Conservation (phyloP, 306 rosid species). For the Prunus padus region DNA sequence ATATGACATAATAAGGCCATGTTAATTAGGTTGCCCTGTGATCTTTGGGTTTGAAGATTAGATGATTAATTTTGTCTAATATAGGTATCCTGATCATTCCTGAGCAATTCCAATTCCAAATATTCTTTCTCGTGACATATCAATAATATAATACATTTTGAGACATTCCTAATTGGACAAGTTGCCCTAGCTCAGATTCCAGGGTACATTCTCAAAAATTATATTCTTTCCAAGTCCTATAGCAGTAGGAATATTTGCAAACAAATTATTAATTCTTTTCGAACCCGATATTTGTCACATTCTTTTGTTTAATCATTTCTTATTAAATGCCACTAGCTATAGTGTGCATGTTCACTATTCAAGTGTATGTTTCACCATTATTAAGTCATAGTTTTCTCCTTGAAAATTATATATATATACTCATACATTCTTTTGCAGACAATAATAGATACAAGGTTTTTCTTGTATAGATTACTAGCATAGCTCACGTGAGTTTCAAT, state of each 20-base stretch:
- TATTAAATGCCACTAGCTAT: too few relatives aligned
- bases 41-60: background rate
- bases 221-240: background rate
- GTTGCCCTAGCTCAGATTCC: background rate
- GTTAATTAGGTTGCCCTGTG: background rate
- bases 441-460: background rate
- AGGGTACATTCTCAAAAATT: background rate
- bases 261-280: too few relatives aligned
- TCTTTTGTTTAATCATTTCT: too few relatives aligned
- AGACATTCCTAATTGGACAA: conserved; percentile 12
- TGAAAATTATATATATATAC: too few relatives aligned
- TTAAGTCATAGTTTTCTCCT: too few relatives aligned
- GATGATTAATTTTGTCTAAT: background rate
- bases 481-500: background rate
- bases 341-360: too few relatives aligned
- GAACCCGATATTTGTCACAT: too few relatives aligned
- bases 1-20: background rate
- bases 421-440: too few relatives aligned
- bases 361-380: too few relatives aligned
- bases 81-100: background rate
- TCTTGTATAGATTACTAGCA: too few relatives aligned
- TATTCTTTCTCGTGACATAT: conserved; percentile 10
- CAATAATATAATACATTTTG: background rate
- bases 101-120: background rate
- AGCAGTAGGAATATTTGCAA: too few relatives aligned